Evolutionary conservation across 495 filamentous ascomycete genomes (phyloP), one percentile per base, ranked within the genome.

Genomic region (Talaromyces nanjingensis): DNA sequence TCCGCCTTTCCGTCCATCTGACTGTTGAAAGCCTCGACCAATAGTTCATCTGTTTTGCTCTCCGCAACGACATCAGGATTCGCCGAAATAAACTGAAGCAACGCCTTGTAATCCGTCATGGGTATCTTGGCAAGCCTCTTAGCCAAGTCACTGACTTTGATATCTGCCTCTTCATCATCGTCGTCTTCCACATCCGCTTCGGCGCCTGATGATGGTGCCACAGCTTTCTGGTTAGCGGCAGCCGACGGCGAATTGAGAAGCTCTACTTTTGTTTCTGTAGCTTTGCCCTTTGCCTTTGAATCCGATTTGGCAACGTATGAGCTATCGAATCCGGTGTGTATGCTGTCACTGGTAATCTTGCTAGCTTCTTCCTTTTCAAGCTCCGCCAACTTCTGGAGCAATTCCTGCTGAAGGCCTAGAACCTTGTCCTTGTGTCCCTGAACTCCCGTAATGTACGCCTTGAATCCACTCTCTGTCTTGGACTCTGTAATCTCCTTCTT

Each of bases 291-390:
- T 67, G 65, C 73, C 68, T 76, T 76, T 65, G 72, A 81, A 67
- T 71, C 73, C 8, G 83, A 74, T 72, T 93, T 94, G 63, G 84
- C 74, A 57, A 98, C 84, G 65, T 87, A 80, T 2, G 91, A 92
- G 68, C 83, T 89, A 72, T 94, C 86, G 72, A 98, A 98, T 11
- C 94, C 94, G n/a, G 87, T 91, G 71, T 96, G 92, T 65, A 96
- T 85, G 65, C 82, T 76, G 68, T 98, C 96, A 69, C 92, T 97
- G 2, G 94, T 98, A 66, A 98, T 98, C 74, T 98, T 97, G 66
- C 83, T 82, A 52, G 81, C 74, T 70, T 97, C 93, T 63, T 94
- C 91, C 75, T 88, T 90, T 78, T 97, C 93, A 20, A 98, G 77
- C 73, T 91, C 83, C 6, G 80, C 88, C 59, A 98, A 80, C 76